These are phyloP conservation scores for Boletus tomentosulus DNA, from an alignment of 768 basidiomycete genomes.

Conservation along the genomic window DNA sequence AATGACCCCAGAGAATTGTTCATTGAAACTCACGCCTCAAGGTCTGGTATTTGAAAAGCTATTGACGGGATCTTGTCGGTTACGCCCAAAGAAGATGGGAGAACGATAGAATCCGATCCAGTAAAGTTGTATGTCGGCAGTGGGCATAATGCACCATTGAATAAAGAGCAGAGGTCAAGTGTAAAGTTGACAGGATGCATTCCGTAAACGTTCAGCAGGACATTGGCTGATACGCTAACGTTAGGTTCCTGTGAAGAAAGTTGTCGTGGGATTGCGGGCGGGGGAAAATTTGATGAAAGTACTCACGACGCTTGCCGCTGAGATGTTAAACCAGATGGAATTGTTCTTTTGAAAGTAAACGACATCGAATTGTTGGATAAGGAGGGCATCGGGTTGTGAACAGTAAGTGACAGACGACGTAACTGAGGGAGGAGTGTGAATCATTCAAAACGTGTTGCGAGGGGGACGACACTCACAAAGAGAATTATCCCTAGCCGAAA, in stretches of 20 bases:
- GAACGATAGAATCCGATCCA: conserved; percentile 66
- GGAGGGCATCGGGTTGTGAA: conserved; percentile 71
- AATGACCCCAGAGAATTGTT: background rate
- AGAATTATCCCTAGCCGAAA: conserved; percentile 48
- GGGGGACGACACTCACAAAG: conserved; percentile 49
- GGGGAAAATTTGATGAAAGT: background rate
- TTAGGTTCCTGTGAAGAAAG: conserved; percentile 51
- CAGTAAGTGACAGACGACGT: conserved; percentile 89
- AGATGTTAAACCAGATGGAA: conserved; percentile 80
- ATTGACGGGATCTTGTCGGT: conserved; percentile 63
- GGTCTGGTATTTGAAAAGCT: conserved; percentile 84
- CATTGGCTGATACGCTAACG: conserved; percentile 76
- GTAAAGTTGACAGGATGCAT: conserved; percentile 77
- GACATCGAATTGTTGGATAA: conserved; percentile 75
- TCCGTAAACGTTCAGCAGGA: conserved; percentile 87
- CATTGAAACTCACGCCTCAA: conserved; percentile 55
- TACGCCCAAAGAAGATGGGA: conserved; percentile 59
- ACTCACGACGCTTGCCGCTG: conserved; percentile 82
- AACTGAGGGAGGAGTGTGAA: conserved; percentile 39
- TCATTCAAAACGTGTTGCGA: conserved; percentile 4
- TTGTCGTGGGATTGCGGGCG: conserved; percentile 10
- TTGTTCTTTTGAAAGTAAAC: conserved; percentile 65
- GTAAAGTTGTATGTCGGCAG: conserved; percentile 82
- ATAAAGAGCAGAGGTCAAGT: conserved; percentile 78
- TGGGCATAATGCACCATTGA: conserved; percentile 79